A percentile compares a stretch with the other conserved stretches of the same genome.
Conservation (phyloP, 2,329 filamentous ascomycete species). For the Diplocarpon mali region DNA sequence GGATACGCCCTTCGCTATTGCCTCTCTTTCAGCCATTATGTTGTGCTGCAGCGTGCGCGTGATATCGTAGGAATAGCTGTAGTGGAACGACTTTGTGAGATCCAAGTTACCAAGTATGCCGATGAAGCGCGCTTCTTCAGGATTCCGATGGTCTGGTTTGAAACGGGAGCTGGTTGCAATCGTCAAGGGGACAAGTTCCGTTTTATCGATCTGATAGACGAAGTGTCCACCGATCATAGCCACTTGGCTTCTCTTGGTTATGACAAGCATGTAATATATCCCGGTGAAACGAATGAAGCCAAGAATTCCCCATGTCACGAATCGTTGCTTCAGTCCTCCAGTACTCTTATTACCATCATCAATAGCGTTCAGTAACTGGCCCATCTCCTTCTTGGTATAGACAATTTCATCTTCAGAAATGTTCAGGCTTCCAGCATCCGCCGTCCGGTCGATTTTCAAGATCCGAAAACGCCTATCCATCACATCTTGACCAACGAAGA, state of each 20-base stretch:
- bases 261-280: slow-evolving; percentile 91
- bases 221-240: slow-evolving; percentile 95
- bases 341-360: slow-evolving; percentile 89
- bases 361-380: slow-evolving; percentile 82
- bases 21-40: slow-evolving; percentile 67
- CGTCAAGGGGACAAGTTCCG: slow-evolving; percentile 80
- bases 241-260: slow-evolving; percentile 91
- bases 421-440: slow-evolving; percentile 64
- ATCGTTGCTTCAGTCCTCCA: slow-evolving; percentile 80
- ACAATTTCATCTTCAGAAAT: slow-evolving; percentile 92
- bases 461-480: slow-evolving; percentile 83
- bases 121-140: slow-evolving; percentile 83
- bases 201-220: slow-evolving; percentile 88
- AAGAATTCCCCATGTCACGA: slow-evolving; percentile 84
- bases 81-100: slow-evolving; percentile 86
- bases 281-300: slow-evolving; percentile 96
- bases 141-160: slow-evolving; percentile 66
- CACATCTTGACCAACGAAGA: slow-evolving; percentile 86
- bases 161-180: slow-evolving; percentile 55
- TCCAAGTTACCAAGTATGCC: slow-evolving; percentile 86
- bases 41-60: slow-evolving; percentile 89
- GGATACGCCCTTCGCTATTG: slow-evolving; percentile 52
- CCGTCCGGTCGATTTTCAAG: slow-evolving; percentile 86
- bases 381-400: slow-evolving; percentile 87
- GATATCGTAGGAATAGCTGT: slow-evolving; percentile 96